These are phyloP conservation scores for Lepidopterella palustris DNA, from an alignment of 495 filamentous ascomycete genomes.

Conservation along the genomic window DNA sequence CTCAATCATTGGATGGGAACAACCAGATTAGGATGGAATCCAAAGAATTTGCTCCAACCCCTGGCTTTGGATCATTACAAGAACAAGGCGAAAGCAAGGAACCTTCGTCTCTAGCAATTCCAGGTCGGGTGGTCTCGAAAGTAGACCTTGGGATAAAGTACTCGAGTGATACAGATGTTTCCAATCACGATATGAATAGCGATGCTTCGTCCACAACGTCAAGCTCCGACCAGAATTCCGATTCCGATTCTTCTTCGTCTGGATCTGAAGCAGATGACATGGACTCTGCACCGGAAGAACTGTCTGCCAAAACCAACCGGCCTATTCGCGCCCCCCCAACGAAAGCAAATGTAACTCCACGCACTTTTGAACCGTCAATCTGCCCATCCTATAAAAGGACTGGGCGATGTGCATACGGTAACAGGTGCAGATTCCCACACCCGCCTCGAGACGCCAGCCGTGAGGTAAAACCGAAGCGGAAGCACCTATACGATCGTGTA, in stretches of 20 bases:
- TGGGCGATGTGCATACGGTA: conserved; percentile 22
- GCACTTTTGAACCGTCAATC: background rate
- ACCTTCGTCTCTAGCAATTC: background rate
- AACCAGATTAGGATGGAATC: too few species aligned
- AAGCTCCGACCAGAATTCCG: conserved; percentile 5
- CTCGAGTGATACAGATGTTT: conserved; percentile 10
- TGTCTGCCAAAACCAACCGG: conserved; percentile 14
- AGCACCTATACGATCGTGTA: conserved; percentile 13
- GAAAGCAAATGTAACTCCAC: background rate
- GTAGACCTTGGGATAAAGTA: conserved; percentile 20
- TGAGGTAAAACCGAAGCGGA: conserved; percentile 5
- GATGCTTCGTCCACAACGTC: background rate
- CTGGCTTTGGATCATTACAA: too few species aligned
- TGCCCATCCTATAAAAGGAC: conserved; percentile 9
- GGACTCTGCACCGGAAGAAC: conserved; percentile 17
- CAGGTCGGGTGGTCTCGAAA: background rate
- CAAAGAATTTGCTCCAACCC: too few species aligned
- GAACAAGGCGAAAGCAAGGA: too few species aligned
- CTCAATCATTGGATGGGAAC: too few species aligned
- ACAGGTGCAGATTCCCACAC: conserved; percentile 14
- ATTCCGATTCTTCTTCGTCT: background rate
- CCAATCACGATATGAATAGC: background rate
- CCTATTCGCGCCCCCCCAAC: background rate
- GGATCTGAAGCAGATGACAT: conserved; percentile 9
- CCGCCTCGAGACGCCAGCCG: background rate